Evolutionary conservation across 129 eudicot species (phyloP), one percentile per base, ranked within the genome.

Genomic region (Calendula officinalis): DNA sequence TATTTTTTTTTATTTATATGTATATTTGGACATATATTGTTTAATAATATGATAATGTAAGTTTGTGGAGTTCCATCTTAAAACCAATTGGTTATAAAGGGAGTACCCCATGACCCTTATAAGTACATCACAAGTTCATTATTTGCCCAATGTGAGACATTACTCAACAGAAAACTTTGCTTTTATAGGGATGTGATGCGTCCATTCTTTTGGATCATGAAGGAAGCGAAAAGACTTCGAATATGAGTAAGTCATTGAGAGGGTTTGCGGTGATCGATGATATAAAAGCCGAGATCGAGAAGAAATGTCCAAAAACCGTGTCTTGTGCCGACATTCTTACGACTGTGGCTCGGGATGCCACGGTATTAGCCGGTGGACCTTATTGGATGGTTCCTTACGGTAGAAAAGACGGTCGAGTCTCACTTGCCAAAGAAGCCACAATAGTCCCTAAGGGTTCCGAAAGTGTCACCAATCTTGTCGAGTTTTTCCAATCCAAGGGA

Each of bases 301-400:
- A 82, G 70, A 67, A 72, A 48, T 91, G 95, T 53, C 95, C 95
- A 0, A 82, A 68, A 55, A 82, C 79, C 0, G 98, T 91, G 35
- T 91, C 98, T 4, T 91, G 98, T 66, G 89, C 96, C 3, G 98
- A 91, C 67, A 87, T 91, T 44, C 78, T 91, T 4, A 71, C 95
- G 2, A 71, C 86, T 1, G 87, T 73, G 1, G 86, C 85, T 5
- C 81, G 98, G 56, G 98, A 91, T 66, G 98, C 98, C n/a, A 80
- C 95, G 0, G 65, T 65, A 17, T 58, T 78, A 35, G 80, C 65
- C 6, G 84, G 84, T 7, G 97, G 97, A 27, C 94, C 95, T 0
- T 91, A 62, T 53, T 91, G 95, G 89, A 70, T 45, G 74, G 78
- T 82, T 39, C 89, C 91, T 10, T 91, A 68, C 72, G 97, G 97